Percentiles rank a stretch among this genome's conserved stretches.
Conservation (phyloP, 495 filamentous ascomycete genomes). For the Choiromyces venosus region DNA sequence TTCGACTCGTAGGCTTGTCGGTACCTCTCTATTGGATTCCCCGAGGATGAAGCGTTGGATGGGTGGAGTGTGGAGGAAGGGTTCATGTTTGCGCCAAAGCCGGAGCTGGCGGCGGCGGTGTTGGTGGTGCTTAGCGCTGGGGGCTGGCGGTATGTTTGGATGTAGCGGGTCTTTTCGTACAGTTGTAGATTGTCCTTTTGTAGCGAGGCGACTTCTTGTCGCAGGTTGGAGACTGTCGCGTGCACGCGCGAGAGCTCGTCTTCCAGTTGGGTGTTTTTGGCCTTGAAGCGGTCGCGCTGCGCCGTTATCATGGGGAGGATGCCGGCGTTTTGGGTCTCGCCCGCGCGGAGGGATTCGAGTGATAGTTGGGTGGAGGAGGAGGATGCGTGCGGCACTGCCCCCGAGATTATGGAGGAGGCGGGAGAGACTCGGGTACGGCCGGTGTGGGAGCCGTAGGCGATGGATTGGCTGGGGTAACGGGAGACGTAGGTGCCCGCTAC, state of each 20-base stretch:
- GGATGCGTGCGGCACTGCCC: constrained; percentile 66
- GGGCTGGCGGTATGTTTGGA: constrained; percentile 70
- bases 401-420: constrained; percentile 95
- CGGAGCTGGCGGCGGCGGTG: constrained; percentile 60
- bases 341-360: constrained; percentile 64
- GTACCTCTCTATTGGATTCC: constrained; percentile 76
- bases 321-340: constrained; percentile 54
- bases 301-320: constrained; percentile 98
- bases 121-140: constrained; percentile 46
- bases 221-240: constrained; percentile 72
- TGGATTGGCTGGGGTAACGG: constrained; percentile 66
- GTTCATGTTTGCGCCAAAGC: constrained; percentile 68
- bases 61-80: constrained; percentile 59
- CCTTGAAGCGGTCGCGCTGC: constrained; percentile 96
- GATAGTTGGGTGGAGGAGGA: constrained; percentile 50
- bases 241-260: constrained; percentile 80
- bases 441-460: constrained; percentile 54
- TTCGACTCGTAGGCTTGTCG: constrained; percentile 89
- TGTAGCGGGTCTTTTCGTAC: constrained; percentile 96
- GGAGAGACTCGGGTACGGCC: constrained; percentile 73
- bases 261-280: constrained; percentile 86
- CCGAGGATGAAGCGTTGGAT: constrained; percentile 50
- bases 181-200: constrained; percentile 95
- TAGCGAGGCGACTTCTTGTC: constrained; percentile 83
- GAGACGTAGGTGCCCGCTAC: constrained; percentile 88